Percentiles rank a stretch among this genome's conserved stretches.
These are phyloP conservation scores for Elongisporangium anandrum DNA, from an alignment of 352 stramenopile species.

Conservation along the genomic window DNA sequence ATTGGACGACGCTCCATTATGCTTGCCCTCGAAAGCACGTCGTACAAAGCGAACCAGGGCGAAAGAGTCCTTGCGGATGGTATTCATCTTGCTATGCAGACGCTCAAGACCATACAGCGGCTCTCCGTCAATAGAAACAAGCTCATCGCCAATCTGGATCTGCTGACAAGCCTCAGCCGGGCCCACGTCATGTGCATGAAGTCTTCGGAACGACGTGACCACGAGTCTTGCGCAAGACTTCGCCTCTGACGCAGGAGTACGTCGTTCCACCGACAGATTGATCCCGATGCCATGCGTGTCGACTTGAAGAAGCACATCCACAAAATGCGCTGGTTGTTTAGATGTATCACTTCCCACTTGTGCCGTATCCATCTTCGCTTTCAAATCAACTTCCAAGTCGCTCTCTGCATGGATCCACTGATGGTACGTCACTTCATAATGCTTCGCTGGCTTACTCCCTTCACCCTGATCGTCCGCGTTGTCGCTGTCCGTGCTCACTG, in stretches of 20 bases:
- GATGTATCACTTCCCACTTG: background rate
- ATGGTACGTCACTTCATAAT: background rate
- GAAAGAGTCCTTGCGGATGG: conserved; percentile 12
- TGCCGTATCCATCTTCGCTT: background rate
- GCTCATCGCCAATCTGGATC: conserved; percentile 35
- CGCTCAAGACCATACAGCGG: conserved; percentile 24
- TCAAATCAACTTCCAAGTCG: background rate
- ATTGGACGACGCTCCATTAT: background rate
- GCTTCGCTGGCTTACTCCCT: background rate
- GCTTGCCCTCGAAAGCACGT: background rate
- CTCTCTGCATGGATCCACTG: background rate
- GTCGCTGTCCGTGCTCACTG: background rate
- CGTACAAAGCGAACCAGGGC: conserved; percentile 43
- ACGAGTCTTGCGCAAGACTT: conserved; percentile 8
- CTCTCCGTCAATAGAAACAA: conserved; percentile 40
- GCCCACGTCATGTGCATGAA: conserved; percentile 28
- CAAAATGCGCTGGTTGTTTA: conserved; percentile 7
- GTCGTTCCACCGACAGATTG: conserved; percentile 14
- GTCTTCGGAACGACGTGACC: conserved; percentile 42
- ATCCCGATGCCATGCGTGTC: conserved; percentile 43
- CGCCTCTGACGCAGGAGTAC: background rate
- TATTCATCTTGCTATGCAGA: conserved; percentile 13
- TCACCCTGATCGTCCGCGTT: background rate
- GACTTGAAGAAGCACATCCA: conserved; percentile 48
- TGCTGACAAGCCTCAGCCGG: conserved; percentile 43